Base-by-base conservation (phyloP, 2,329 filamentous ascomycete species). In the Lasiodiplodia theobromae region DNA sequence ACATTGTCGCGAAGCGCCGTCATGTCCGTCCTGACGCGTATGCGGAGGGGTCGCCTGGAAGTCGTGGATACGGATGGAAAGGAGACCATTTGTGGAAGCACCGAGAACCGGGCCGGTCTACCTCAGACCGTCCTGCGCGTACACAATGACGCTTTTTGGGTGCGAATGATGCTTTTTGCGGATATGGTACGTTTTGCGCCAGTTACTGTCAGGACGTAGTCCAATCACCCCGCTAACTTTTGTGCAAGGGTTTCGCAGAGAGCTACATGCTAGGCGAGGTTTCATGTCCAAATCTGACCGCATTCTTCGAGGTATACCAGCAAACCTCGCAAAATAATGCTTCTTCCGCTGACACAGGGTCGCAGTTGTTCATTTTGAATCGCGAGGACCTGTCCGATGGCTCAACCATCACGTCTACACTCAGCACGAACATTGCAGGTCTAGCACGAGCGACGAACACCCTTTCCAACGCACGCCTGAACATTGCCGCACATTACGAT, bases 221-320 rank as follows among this genome's bases (percentile, higher is more conserved):
- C 25, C 21, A 18, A 34, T 18, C 31, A 25, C 18, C 28, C 8
- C 3, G 40, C 58, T 63, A 51, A 63, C 11, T 2, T 14, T 14
- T 49, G 1, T 16, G 12, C 1, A 52, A 84, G 82, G 91, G 91
- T 2, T 92, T 93, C 71, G 87, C 90, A 14, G 88, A 91, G 76
- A 87, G 89, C 34, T 92, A 91, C 74, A 92, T 93, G 89, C 82
- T 92, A 18, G 88, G 88, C 54, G 90, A 93, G 76, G 84, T 92
- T 34, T 86, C 88, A 64, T 92, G 90, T 69, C 80, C 85, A 12
- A 86, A 92, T 75, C 76, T 93, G 72, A 89, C 88, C 1, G 84
- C 85, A 2, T 92, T 93, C 75, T 92, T 93, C 77, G 86, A 87
- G 76, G 87, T 89, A 75, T 28, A 1, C 7, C 23, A 44, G 7